phyloP scores from a whole-genome alignment of 208 protist species.

The Acanthamoeba castellanii region DNA sequence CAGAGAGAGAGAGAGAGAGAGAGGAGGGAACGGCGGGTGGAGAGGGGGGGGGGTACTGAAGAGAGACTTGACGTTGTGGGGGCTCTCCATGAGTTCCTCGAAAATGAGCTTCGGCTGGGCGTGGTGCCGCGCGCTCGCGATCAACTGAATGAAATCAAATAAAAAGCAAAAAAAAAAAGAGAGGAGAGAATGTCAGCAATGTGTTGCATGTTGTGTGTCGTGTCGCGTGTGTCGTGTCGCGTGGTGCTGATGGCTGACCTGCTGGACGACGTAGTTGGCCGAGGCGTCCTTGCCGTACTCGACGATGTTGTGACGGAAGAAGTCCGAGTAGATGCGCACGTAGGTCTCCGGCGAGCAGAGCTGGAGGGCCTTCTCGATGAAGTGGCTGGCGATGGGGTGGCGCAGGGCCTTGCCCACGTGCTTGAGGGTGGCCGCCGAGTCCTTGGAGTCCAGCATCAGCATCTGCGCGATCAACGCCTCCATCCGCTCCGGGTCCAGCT shows the following conservation, averaged over 20 bases:
- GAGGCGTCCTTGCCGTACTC: not conserved
- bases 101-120: slow-evolving; percentile 34
- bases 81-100: slow-evolving; percentile 5
- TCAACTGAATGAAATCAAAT: not conserved
- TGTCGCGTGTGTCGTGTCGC: not conserved
- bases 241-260: not conserved
- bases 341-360: slow-evolving; percentile 26
- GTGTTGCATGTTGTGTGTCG: not conserved
- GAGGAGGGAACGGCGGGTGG: no score
- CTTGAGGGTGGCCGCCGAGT: not conserved
- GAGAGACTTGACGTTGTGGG: not conserved
- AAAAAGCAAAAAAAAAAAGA: not conserved
- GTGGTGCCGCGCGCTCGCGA: not conserved
- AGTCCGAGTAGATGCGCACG: slow-evolving; percentile 25
- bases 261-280: slow-evolving; percentile 44
- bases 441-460: not conserved
- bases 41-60: not conserved
- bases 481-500: not conserved
- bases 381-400: slow-evolving; percentile 30
- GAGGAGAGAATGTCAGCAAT: not conserved
- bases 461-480: not conserved
- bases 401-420: not conserved
- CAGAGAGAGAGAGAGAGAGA: no score
- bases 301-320: slow-evolving; percentile 24
- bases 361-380: slow-evolving; percentile 42